Evolutionary conservation across 2,329 filamentous ascomycete genomes (phyloP).

Genomic region (Colletotrichum karsti): DNA sequence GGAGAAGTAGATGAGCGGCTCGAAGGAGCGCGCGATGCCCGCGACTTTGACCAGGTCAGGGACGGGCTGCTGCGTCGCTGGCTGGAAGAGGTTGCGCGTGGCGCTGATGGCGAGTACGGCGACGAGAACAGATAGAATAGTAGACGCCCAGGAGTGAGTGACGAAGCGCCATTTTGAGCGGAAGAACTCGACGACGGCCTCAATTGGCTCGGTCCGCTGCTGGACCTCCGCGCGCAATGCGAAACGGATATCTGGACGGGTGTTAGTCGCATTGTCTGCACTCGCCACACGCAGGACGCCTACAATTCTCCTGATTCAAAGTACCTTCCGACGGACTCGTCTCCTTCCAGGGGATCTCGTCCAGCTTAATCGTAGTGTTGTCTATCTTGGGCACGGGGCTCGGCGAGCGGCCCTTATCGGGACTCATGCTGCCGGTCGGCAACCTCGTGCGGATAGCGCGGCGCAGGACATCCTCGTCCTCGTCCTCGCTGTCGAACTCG

Average conservation of each 20-base stretch:
- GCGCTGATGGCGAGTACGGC: slow-evolving; percentile 71
- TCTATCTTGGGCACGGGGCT: slow-evolving; percentile 57
- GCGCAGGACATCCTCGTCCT: slow-evolving; percentile 53
- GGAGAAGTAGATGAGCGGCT: slow-evolving; percentile 94
- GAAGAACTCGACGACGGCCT: slow-evolving; percentile 73
- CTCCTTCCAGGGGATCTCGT: slow-evolving; percentile 38
- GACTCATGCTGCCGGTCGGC: slow-evolving; percentile 64
- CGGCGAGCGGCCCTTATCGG: slow-evolving; percentile 56
- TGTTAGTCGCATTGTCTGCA: slow-evolving; percentile 30
- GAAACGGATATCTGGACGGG: slow-evolving; percentile 81
- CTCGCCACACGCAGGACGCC: slow-evolving; percentile 33
- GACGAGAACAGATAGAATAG: slow-evolving; percentile 68
- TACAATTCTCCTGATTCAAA: slow-evolving; percentile 56
- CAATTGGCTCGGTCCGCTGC: slow-evolving; percentile 85
- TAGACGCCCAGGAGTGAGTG: slow-evolving; percentile 75
- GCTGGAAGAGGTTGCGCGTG: slow-evolving; percentile 73
- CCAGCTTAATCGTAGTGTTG: slow-evolving; percentile 48
- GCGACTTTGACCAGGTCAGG: slow-evolving; percentile 93
- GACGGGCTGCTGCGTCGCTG: slow-evolving; percentile 71
- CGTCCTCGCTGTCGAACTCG: slow-evolving; percentile 43
- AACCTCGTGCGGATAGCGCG: slow-evolving; percentile 63
- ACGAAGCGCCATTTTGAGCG: slow-evolving; percentile 66
- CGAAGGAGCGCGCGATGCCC: slow-evolving; percentile 87
- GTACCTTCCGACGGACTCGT: slow-evolving; percentile 35
- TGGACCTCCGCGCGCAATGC: slow-evolving; percentile 88